Base-by-base conservation (phyloP, 768 basidiomycete species). In the Hericium coralloides region DNA sequence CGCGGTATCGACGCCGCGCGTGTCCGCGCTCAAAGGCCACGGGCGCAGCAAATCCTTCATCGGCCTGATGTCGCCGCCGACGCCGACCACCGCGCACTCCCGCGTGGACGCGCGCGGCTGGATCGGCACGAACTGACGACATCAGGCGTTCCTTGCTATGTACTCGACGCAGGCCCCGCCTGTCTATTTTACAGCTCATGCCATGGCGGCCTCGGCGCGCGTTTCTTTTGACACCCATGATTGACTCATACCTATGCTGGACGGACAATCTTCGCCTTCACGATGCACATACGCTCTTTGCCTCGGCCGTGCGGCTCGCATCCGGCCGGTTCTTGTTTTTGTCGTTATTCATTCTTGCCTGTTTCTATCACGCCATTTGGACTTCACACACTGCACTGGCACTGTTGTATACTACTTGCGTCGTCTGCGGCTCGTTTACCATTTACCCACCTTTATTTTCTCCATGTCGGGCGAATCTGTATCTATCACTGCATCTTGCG, bases 51-150 rank as follows among this genome's bases (percentile, higher is more conserved):
- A 79, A 65, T 88, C 87, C 45, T 87, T 89, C 62, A 88, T 92
- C 67, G 84, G 85, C 20, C 63, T 91, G 9, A 80, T 81, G 47
- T 73, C 79, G 23, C 81, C 83, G 15, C 79, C 83, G 20, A 85
- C 85, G 25, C 87, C 90, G 12, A 92, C 90, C 8, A 88, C 85
- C 18, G 90, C 85, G 3, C 86, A 87, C 60, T 89, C 89, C 14
- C 85, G 84, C 62, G 89, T 92, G 53, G 90, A 92, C 66, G 90
- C 80, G 57, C 81, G 86, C 58, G 90, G 90, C n/a, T 89, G 83
- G 73, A 75, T 89, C 57, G 86, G 82, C 26, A 64, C 82, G 50
- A 74, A 79, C 63, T 72, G 64, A 63, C 58, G 49, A 18, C 49
- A 4, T 31, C 26, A 31, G 26, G 26, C 26, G 26, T 8, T 45